A percentile compares a stretch with the other conserved stretches of the same genome.
Evolutionary conservation across 768 basidiomycete genomes (phyloP).

Genomic region (Tricholoma sp.): DNA sequence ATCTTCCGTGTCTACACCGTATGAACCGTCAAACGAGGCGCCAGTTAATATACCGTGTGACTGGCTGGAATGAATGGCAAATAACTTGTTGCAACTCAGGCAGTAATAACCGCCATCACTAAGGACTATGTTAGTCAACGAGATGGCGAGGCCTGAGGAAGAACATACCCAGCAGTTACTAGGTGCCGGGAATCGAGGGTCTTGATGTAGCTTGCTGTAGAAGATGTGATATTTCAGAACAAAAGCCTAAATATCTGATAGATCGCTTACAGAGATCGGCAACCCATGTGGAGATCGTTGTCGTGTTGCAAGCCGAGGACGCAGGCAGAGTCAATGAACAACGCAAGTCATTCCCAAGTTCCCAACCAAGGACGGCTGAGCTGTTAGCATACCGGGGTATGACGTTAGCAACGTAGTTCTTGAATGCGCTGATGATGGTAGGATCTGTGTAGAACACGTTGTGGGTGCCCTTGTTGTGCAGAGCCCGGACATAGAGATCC

Average conservation of each 20-base stretch:
- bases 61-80: conserved; percentile 1
- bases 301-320: conserved; percentile 18
- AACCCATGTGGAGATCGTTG: conserved; percentile 26
- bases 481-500: conserved; percentile 31
- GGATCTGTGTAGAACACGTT: conserved; percentile 35
- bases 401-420: conserved; percentile 26
- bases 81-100: background rate
- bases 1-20: conserved; percentile 33
- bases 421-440: conserved; percentile 25
- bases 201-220: conserved; percentile 20
- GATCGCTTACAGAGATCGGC: conserved; percentile 20
- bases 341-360: conserved; percentile 23
- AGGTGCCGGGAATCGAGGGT: conserved; percentile 31
- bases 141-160: conserved; percentile 5
- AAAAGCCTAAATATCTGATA: background rate
- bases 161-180: conserved; percentile 28
- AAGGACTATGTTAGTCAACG: background rate
- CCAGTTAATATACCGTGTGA: conserved; percentile 17
- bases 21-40: conserved; percentile 28
- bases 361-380: conserved; percentile 24
- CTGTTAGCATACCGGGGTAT: conserved; percentile 25
- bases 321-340: conserved; percentile 17
- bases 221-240: background rate
- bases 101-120: conserved; percentile 1
- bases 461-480: conserved; percentile 23